Evolutionary conservation across 2,329 filamentous ascomycete species (phyloP).

Genomic region (Botrytis sinoallii): DNA sequence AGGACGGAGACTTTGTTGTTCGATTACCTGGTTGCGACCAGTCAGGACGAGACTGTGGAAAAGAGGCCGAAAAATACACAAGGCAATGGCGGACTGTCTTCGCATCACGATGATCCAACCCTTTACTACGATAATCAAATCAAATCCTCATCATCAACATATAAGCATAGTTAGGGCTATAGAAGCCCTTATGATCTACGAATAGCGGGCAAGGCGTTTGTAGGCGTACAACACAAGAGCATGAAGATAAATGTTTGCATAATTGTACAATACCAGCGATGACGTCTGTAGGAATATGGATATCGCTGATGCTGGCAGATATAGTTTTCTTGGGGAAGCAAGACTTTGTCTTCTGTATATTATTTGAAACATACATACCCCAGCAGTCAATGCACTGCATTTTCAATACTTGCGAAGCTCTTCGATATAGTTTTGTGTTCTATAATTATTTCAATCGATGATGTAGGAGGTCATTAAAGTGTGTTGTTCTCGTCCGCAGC

Average conservation of each 20-base stretch:
- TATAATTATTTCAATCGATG: neutral
- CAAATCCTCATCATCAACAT: constrained; percentile 14
- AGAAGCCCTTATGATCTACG: constrained; percentile 31
- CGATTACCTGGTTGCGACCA: constrained; percentile 70
- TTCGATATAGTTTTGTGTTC: neutral
- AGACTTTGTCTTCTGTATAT: constrained; percentile 30
- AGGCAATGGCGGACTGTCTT: constrained; percentile 38
- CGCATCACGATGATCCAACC: constrained; percentile 25
- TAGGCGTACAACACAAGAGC: constrained; percentile 27
- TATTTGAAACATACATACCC: constrained; percentile 31
- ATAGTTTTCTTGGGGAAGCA: constrained; percentile 26
- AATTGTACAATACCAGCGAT: constrained; percentile 30
- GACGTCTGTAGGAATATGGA: constrained; percentile 27
- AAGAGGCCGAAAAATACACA: constrained; percentile 53
- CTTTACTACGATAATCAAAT: constrained; percentile 24
- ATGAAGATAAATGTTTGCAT: constrained; percentile 29
- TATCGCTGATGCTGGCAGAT: constrained; percentile 32
- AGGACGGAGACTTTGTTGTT: constrained; percentile 81
- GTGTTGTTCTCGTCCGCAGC: neutral
- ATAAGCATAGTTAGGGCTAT: constrained; percentile 24
- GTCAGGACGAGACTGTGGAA: constrained; percentile 60
- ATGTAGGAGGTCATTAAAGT: neutral
- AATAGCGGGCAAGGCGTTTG: constrained; percentile 34
- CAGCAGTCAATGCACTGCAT: constrained; percentile 28
- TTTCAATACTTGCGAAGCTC: constrained; percentile 21